Percentiles rank a stretch among this genome's conserved stretches.
Conservation (phyloP, 768 basidiomycete genomes). For the Kwoniella dejecticola region DNA sequence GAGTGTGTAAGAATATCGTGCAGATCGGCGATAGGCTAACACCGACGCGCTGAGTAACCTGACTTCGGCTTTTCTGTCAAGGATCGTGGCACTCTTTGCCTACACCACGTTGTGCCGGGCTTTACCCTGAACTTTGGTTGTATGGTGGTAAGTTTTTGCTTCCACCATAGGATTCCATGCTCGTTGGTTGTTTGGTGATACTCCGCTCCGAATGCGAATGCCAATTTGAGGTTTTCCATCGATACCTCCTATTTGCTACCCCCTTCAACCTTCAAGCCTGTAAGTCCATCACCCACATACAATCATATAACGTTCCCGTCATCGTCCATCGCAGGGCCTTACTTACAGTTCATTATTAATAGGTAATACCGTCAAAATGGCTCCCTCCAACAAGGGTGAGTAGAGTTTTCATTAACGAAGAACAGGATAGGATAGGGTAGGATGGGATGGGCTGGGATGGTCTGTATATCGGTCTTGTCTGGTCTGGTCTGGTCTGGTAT, state of each 20-base stretch:
- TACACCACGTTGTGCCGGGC: background rate
- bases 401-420: constrained; percentile 1
- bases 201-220: background rate
- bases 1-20: background rate
- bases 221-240: constrained; percentile 23
- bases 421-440: background rate
- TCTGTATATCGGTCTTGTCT: no score
- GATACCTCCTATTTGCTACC: background rate
- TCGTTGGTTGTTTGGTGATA: constrained; percentile 3
- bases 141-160: background rate
- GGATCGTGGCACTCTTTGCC: constrained; percentile 9
- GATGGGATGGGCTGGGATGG: background rate
- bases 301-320: no score
- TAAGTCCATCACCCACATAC: constrained; percentile 14
- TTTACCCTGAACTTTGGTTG: constrained; percentile 1
- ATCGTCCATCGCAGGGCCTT: background rate
- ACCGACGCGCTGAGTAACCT: constrained; percentile 7
- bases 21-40: constrained; percentile 20
- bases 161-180: background rate
- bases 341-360: background rate
- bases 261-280: constrained; percentile 29
- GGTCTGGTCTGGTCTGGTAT: constrained; percentile 1
- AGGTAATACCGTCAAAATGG: constrained; percentile 33
- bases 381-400: constrained; percentile 37
- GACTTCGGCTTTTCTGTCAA: background rate